Evolutionary conservation across 257 asterid genomes (phyloP).

Genomic region (Rubia yunnanensis): DNA sequence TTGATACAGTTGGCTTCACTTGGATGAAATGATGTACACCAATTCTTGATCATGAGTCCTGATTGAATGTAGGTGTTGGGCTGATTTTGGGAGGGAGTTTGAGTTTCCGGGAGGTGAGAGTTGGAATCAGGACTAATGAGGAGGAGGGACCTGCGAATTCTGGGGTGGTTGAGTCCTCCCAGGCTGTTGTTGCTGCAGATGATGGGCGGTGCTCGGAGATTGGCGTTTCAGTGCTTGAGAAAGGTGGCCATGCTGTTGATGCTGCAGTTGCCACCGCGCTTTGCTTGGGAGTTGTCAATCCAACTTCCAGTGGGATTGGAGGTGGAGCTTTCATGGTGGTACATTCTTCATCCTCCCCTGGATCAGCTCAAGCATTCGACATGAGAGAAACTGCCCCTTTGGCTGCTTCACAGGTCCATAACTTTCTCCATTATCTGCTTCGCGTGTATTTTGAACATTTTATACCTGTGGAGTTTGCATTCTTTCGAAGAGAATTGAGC

Average conservation of each 20-base stretch:
- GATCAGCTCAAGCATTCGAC: slow-evolving; percentile 46
- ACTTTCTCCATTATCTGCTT: neutral
- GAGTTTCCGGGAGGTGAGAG: slow-evolving; percentile 4
- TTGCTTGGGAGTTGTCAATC: slow-evolving; percentile 77
- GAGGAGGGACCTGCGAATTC: slow-evolving; percentile 13
- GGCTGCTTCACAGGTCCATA: slow-evolving; percentile 63
- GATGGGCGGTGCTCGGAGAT: slow-evolving; percentile 82
- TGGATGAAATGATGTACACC: neutral
- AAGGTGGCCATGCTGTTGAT: slow-evolving; percentile 87
- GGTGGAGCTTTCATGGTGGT: slow-evolving; percentile 90
- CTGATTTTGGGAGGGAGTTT: slow-evolving; percentile 6
- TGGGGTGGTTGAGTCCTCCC: slow-evolving; percentile 37
- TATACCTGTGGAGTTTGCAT: too few species aligned
- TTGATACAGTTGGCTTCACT: neutral
- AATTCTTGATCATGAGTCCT: neutral
- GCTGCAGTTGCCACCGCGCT: slow-evolving; percentile 77
- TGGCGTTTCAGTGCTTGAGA: slow-evolving; percentile 44
- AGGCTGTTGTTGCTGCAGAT: slow-evolving; percentile 79
- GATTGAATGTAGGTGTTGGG: slow-evolving; percentile 10
- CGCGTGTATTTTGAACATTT: too few species aligned
- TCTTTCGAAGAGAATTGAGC: too few species aligned
- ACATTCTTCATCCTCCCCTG: slow-evolving; percentile 36
- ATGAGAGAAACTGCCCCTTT: slow-evolving; percentile 88
- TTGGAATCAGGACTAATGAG: slow-evolving; percentile 10
- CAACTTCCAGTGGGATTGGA: slow-evolving; percentile 72